Base-by-base conservation (phyloP, 2,329 filamentous ascomycete species). In the Fulvia fulva region DNA sequence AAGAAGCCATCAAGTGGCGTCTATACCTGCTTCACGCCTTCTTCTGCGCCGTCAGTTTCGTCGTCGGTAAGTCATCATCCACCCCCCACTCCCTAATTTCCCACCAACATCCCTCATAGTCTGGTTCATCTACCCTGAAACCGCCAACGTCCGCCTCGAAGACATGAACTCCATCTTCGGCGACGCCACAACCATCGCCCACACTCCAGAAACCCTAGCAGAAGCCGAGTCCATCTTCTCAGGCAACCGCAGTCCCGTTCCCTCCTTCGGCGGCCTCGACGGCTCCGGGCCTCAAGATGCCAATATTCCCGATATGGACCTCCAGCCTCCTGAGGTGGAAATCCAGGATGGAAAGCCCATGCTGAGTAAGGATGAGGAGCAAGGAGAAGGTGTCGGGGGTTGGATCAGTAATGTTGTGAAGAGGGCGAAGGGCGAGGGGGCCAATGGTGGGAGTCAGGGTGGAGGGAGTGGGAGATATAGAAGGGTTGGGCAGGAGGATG, bases 61-160 rank as follows among this genome's bases (percentile, higher is more conserved):
- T 99, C 57, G 87, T 97, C 77, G 94, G 93, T 97, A 81, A 83
- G 89, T n/a, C 82, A 8, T 28, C 37, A 41, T 16, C n/a, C 47
- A 32, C 25, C 1, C 25, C 7, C 21, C 7, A 6, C 21, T 14
- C 25, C 19, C 8, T n/a, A 3, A 12, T n/a, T 8, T n/a, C 14
- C 19, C 1, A 25, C 47, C 25, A 16, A 47, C 44, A 5, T 21
- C 12, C 19, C 25, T 16, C 16, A 14, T 19, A 97, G 94, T 99
- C 7, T 99, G 93, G 77, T 97, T 97, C 76, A 84, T 96, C 66
- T 99, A 97, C 73, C 94, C 94, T 28, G 94, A 99, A 76, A 99
- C 94, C 0, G 94, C 92, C 66, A 95, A 95, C 68, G 87, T 99
- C 58, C 88, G 92, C 57, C 82, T 99, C 52, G 94, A 99, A 76